phyloP scores from a whole-genome alignment of 2,329 filamentous ascomycete genomes.

The Fusarium anthophilum region DNA sequence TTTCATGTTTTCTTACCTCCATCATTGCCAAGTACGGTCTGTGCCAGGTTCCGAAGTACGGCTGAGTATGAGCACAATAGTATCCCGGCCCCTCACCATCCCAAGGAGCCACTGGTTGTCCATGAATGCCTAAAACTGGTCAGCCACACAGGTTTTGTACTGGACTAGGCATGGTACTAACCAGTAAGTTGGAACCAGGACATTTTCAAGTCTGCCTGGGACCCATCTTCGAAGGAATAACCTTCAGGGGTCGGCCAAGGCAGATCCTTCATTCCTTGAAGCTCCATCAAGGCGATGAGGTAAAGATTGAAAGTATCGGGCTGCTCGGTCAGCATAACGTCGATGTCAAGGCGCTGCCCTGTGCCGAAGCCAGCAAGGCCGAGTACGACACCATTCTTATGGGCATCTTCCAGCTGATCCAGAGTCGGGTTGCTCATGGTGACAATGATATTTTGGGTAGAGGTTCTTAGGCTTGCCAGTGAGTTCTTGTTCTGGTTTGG shows the following conservation, averaged over 20 bases:
- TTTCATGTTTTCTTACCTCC: not conserved
- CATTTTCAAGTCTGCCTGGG: not conserved
- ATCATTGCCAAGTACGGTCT: not conserved
- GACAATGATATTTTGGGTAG: rapidly evolving
- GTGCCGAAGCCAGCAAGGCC: not conserved
- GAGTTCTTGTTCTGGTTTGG: rapidly evolving
- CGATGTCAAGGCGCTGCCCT: not conserved
- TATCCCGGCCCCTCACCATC: rapidly evolving
- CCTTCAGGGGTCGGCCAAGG: rapidly evolving
- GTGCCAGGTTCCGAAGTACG: not conserved
- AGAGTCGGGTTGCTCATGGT: rapidly evolving
- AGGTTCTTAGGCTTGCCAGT: not conserved
- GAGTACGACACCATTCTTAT: not conserved
- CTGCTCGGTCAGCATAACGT: not conserved
- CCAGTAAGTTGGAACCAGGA: not conserved
- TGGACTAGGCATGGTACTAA: rapidly evolving
- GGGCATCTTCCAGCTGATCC: rapidly evolving
- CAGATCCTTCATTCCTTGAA: rapidly evolving
- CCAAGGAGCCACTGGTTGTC: rapidly evolving
- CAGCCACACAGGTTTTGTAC: rapidly evolving
- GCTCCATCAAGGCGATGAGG: not conserved
- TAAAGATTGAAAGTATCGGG: not conserved
- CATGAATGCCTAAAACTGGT: not conserved
- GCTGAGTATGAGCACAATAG: rapidly evolving
- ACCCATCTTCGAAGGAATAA: not conserved